Conservation (phyloP, 2,329 filamentous ascomycete genomes). For the Calonectria pteridis region DNA sequence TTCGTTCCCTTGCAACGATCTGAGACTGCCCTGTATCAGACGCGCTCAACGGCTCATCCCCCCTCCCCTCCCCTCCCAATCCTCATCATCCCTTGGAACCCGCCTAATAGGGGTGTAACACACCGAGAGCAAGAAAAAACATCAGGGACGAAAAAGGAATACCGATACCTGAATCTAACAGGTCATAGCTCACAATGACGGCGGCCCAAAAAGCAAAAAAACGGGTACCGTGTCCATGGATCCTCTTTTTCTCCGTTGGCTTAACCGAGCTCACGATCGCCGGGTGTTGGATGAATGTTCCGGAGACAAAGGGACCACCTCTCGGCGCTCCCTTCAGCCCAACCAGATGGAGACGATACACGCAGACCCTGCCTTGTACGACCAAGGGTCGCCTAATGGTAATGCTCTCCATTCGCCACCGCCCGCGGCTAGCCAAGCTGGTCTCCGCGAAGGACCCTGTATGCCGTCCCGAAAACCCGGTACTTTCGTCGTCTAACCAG, state of each 20-base stretch:
- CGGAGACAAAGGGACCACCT: not conserved
- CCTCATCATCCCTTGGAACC: not conserved
- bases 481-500: conserved; percentile 19
- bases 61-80: not conserved
- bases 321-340: conserved; percentile 26
- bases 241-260: conserved; percentile 10
- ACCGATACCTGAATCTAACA: conserved; percentile 2
- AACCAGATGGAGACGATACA: conserved; percentile 17
- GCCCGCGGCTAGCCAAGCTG: conserved; percentile 21
- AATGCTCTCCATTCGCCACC: conserved; percentile 23
- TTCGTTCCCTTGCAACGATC: conserved; percentile 17
- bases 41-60: not conserved
- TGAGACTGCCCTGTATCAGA: not conserved
- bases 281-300: conserved; percentile 10
- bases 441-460: conserved; percentile 22
- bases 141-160: conserved; percentile 8
- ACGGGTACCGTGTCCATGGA: conserved; percentile 15
- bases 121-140: not conserved
- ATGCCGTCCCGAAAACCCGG: conserved; percentile 38
- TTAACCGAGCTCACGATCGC: conserved; percentile 25
- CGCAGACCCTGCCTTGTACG: not conserved
- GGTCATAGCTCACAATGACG: conserved; percentile 19
- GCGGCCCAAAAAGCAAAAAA: conserved; percentile 18
- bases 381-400: conserved; percentile 5
- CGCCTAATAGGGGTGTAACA: not conserved